These are phyloP conservation scores for Eimeria sp. DNA, from an alignment of 169 alveolate species.

Conservation along the genomic window DNA sequence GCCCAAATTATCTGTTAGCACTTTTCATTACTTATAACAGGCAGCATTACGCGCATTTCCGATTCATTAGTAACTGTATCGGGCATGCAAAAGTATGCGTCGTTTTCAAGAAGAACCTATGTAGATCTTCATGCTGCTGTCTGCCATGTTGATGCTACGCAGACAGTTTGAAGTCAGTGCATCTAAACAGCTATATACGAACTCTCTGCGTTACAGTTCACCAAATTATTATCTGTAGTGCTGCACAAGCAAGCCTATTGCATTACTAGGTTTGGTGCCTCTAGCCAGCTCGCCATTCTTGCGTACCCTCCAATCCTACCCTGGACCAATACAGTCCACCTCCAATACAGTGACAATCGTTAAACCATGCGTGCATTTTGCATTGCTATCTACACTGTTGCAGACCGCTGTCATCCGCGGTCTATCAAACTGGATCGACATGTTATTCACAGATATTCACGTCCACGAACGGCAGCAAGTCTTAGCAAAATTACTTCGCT, in stretches of 20 bases:
- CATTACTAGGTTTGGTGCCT: neutral
- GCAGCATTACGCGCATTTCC: neutral
- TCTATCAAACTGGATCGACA: neutral
- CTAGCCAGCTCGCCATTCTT: neutral
- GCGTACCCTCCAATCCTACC: neutral
- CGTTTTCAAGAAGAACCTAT: neutral
- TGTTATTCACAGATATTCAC: neutral
- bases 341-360: neutral
- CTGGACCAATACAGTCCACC: neutral
- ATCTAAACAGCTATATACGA: neutral
- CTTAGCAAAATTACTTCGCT: neutral
- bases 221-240: neutral
- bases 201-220: neutral
- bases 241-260: neutral
- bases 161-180: neutral
- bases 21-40: neutral
- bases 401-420: neutral
- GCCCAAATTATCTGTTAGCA: neutral
- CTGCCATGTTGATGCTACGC: neutral
- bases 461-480: neutral
- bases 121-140: neutral
- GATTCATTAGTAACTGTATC: neutral
- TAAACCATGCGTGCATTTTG: neutral
- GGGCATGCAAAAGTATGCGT: neutral
- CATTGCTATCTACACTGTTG: neutral